Base-by-base conservation (phyloP, 2,329 filamentous ascomycete genomes). In the Exophiala bonariae region DNA sequence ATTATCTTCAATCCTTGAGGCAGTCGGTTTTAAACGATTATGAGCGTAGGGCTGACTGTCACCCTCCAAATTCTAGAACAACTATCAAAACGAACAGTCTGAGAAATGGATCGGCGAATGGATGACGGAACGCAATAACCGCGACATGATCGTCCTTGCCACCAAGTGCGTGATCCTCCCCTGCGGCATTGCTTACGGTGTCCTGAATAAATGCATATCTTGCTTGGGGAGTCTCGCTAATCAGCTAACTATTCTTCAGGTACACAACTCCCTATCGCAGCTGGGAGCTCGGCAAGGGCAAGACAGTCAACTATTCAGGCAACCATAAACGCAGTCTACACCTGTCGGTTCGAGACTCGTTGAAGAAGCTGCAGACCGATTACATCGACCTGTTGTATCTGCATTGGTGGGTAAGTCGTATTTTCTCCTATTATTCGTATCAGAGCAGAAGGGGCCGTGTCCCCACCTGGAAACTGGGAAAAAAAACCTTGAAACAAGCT, bases 91-190 rank as follows among this genome's bases (percentile, higher is more conserved):
- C 49, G 75, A 86, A 63, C 66, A 83, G 57, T 80, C 79, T 1
- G 85, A 88, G 65, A 65, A 60, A 43, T 85, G 83, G 79, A 70
- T 89, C 47, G 85, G 85, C 26, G 82, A 85, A 56, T 89, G 45
- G 58, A 56, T 60, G 68, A 60, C 67, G 13, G 41, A 59, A 33
- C 68, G 70, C 37, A 59, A 65, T 8, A 68, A 68, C 43, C 71
- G 75, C 9, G 73, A 78, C 52, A 59, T 77, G 54, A 72, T 81
- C 31, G 72, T 88, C 18, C 55, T 81, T 14, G 75, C 77, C 0
- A 80, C 78, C 18, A 81, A 81, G 59, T 81, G 73, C 61, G 38
- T 39, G 20, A 42, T 33, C 9, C 71, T 60, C 73, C 72, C 2
- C 65, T 61, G 1, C 45, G 54, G 44, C 72, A 59, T 31, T 31